Evolutionary conservation across 192 early-diverging fungal genomes (phyloP), one percentile per base, ranked within the genome.

Genomic region (Geranomyces michiganensis): DNA sequence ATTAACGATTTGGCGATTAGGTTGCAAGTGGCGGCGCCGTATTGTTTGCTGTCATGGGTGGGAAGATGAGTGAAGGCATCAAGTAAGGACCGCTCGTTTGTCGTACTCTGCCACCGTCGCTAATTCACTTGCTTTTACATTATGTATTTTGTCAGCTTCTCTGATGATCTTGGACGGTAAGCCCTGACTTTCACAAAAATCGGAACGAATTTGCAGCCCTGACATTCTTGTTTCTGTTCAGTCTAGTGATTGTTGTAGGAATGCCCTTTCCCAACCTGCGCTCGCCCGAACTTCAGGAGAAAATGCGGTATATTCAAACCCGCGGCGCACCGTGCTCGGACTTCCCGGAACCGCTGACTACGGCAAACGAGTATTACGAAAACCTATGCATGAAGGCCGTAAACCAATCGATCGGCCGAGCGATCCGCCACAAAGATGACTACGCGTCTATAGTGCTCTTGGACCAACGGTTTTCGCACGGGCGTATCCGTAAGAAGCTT

Each of bases 1-100:
- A 27, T 15, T n/a, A 55, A n/a, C 51, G 3, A 15, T 24, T 9
- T 8, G 51, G 6, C 15, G 14, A 55, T 17, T 60, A 56, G 32
- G 66, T 13, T 30, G 27, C 24, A 44, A 47, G 74, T 73, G 79
- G 32, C 44, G 74, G 95, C 0, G 92, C 93, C 0, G 77, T 98
- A 4, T 76, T 98, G 53, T 83, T 98, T 51, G 92, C 91, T 45
- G 95, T 98, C 8, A 92, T 98, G 0, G 91, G 91, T 26, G 95
- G 95, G 27, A 92, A 92, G 63, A 85, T 97, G 85, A 93, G 91
- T 59, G 94, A 98, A 76, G 94, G 94, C 0, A 98, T 96, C 73
- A 93, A 82, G 74, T 76, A 67, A 29, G 61, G 12, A 27, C 26
- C 9, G 17, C 19, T 67, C 29, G 32, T 1, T 31, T 53, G 19